A percentile compares a stretch with the other conserved stretches of the same genome.
Evolutionary conservation across 148 eudicot genomes (phyloP).

Genomic region (Linanthus parryae): DNA sequence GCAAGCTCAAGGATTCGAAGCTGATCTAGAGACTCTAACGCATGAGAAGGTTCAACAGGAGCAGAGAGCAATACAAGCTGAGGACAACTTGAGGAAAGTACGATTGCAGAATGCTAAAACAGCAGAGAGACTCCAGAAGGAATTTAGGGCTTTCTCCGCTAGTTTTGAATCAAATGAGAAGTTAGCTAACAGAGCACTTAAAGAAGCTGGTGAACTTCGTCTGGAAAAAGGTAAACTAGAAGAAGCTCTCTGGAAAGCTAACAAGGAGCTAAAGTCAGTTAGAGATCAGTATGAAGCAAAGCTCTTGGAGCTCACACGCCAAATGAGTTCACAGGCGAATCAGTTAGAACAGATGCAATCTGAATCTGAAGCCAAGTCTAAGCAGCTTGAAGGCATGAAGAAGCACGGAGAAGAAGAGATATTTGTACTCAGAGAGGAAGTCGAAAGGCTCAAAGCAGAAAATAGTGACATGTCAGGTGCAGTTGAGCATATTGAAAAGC

Average conservation of each 20-base stretch:
- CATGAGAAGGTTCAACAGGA: slow-evolving; percentile 75
- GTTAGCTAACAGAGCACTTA: slow-evolving; percentile 53
- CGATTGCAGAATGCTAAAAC: slow-evolving; percentile 66
- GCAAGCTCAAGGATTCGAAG: slow-evolving; percentile 62
- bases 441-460: slow-evolving; percentile 34
- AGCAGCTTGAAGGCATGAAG: slow-evolving; percentile 34
- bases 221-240: slow-evolving; percentile 48
- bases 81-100: slow-evolving; percentile 59
- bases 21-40: slow-evolving; percentile 66
- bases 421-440: slow-evolving; percentile 33
- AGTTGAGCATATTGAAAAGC: slow-evolving; percentile 18
- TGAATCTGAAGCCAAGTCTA: slow-evolving; percentile 40
- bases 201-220: slow-evolving; percentile 71
- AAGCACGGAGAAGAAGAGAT: slow-evolving; percentile 43
- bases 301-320: slow-evolving; percentile 37
- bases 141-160: slow-evolving; percentile 61
- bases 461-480: slow-evolving; percentile 31
- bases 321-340: slow-evolving; percentile 26
- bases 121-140: slow-evolving; percentile 80
- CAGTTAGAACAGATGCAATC: slow-evolving; percentile 29
- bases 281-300: slow-evolving; percentile 50
- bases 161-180: slow-evolving; percentile 75
- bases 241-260: slow-evolving; percentile 46
- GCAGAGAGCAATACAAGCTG: slow-evolving; percentile 80
- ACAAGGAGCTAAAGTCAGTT: slow-evolving; percentile 44